Percentiles rank a stretch among this genome's conserved stretches.
Evolutionary conservation across 2,329 filamentous ascomycete species (phyloP).

Genomic region (Aspergillus chevalieri): DNA sequence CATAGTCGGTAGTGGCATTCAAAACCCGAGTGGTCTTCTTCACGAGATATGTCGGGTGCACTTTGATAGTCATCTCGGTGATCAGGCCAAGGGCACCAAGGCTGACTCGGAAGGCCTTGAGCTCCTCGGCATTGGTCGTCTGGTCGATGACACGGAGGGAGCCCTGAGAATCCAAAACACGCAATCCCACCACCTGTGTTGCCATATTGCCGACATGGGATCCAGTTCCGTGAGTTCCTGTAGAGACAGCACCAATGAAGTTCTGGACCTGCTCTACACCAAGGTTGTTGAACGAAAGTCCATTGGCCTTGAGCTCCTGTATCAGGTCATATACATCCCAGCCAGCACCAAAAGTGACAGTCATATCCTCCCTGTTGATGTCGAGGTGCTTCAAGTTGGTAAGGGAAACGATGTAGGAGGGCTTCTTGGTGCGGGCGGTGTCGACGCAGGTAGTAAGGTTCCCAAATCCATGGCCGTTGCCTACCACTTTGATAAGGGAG

Average conservation of each 20-base stretch:
- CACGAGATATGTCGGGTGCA: conserved; percentile 7
- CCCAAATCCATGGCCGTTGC: conserved; percentile 16
- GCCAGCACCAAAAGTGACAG: conserved; percentile 15
- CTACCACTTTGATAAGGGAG: conserved; percentile 12
- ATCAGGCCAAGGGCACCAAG: conserved; percentile 17
- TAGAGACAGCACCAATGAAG: conserved; percentile 12
- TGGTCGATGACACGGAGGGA: conserved; percentile 9
- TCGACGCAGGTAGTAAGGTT: conserved; percentile 14
- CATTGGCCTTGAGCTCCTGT: conserved; percentile 9
- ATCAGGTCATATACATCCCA: conserved; percentile 16
- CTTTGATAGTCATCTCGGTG: conserved; percentile 13
- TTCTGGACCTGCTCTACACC: conserved; percentile 15
- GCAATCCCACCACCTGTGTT: conserved; percentile 10
- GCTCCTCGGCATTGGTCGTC: conserved; percentile 7
- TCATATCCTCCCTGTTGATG: conserved; percentile 11
- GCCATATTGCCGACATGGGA: conserved; percentile 8
- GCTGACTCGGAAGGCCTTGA: conserved; percentile 13
- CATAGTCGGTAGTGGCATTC: conserved; percentile 9
- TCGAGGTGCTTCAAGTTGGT: conserved; percentile 10
- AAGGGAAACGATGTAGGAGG: conserved; percentile 12
- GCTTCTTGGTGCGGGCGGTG: conserved; percentile 7
- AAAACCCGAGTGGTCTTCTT: conserved; percentile 11
- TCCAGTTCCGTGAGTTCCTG: conserved; percentile 16
- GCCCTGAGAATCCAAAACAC: conserved; percentile 13
- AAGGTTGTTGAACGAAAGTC: conserved; percentile 11